Evolutionary conservation across 2,329 filamentous ascomycete genomes (phyloP).

Genomic region (Emydomyces testavorans): DNA sequence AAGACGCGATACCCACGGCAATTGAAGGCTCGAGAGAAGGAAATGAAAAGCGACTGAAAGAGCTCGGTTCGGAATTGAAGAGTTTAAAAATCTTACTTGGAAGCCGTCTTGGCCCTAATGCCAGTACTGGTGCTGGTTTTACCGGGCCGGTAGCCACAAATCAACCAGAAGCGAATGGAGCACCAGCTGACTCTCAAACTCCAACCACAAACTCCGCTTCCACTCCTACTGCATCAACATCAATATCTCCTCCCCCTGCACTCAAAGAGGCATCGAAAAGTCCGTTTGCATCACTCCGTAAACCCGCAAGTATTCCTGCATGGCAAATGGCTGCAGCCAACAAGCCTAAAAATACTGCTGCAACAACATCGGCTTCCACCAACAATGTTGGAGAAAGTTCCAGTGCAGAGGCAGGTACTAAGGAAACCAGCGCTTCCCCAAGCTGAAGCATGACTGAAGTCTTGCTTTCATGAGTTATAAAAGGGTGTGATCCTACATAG

Average conservation of each 20-base stretch:
- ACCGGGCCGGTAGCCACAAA: conserved; percentile 19
- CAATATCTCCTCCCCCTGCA: conserved; percentile 24
- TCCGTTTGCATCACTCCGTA: conserved; percentile 41
- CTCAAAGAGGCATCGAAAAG: conserved; percentile 27
- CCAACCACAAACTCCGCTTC: conserved; percentile 16
- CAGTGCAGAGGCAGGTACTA: not conserved
- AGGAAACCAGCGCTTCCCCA: not conserved
- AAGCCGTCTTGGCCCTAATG: conserved; percentile 44
- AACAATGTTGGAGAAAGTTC: conserved; percentile 19
- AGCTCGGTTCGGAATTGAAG: conserved; percentile 76
- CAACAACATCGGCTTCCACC: conserved; percentile 21
- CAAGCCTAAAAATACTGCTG: conserved; percentile 32
- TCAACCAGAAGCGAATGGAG: conserved; percentile 21
- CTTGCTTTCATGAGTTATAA: too few relatives aligned
- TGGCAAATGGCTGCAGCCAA: conserved; percentile 67
- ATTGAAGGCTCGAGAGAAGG: conserved; percentile 77
- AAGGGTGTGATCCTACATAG: too few relatives aligned
- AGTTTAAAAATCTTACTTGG: conserved; percentile 80
- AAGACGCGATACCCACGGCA: conserved; percentile 77
- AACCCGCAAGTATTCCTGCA: conserved; percentile 58
- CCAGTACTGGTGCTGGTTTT: conserved; percentile 22
- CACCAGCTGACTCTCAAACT: conserved; percentile 21
- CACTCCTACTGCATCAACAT: conserved; percentile 20
- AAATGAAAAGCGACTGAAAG: conserved; percentile 68
- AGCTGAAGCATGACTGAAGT: too few relatives aligned